phyloP scores from a whole-genome alignment of 306 rosid genomes.

The Pyrus betulifolia region DNA sequence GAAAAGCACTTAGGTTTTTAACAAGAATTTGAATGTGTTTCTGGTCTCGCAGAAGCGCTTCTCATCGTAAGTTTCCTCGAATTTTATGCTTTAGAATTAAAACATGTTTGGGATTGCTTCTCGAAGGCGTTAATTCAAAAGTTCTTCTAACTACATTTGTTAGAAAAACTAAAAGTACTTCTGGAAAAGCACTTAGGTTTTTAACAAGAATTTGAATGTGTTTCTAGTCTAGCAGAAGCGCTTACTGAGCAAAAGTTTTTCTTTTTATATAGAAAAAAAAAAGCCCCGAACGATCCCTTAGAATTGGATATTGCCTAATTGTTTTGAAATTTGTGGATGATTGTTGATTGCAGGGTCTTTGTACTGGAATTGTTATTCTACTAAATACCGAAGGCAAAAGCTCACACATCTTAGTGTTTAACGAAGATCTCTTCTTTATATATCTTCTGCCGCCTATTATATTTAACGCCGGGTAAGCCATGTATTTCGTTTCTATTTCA shows the following conservation, averaged over 20 bases:
- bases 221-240: neutral
- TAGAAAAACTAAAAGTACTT: neutral
- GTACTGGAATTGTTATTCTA: conserved; percentile 43
- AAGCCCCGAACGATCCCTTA: no score
- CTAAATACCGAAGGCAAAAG: conserved; percentile 37
- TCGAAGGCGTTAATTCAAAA: neutral
- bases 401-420: conserved; percentile 42
- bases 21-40: neutral
- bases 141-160: neutral
- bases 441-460: conserved; percentile 72
- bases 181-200: neutral
- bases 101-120: neutral
- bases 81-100: neutral
- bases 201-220: neutral
- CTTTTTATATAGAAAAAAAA: no score
- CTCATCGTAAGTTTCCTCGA: conserved; percentile 38
- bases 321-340: conserved; percentile 1
- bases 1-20: neutral
- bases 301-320: neutral
- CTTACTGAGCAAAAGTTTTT: no score
- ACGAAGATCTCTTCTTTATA: conserved; percentile 52
- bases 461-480: conserved; percentile 68
- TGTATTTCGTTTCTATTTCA: neutral
- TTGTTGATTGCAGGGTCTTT: conserved; percentile 41
- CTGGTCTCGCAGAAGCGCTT: conserved; percentile 16